These are phyloP conservation scores for Scytalidium sp. DNA, from an alignment of 2,329 filamentous ascomycete species.

Conservation along the genomic window DNA sequence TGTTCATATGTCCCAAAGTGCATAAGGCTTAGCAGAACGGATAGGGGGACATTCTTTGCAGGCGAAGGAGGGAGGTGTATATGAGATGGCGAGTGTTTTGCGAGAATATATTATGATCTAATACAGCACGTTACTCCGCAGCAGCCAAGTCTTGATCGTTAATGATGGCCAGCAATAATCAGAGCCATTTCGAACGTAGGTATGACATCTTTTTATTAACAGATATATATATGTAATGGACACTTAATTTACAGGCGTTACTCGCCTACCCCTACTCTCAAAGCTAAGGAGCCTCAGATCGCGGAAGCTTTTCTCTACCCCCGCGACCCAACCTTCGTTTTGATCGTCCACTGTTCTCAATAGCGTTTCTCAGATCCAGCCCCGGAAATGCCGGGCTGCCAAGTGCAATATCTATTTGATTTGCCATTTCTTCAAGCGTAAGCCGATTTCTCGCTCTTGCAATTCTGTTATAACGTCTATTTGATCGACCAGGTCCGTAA, in stretches of 20 bases:
- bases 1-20: too few species aligned
- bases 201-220: too few species aligned
- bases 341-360: not conserved
- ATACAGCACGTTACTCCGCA: too few species aligned
- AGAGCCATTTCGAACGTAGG: too few species aligned
- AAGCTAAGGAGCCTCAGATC: not conserved
- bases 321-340: not conserved
- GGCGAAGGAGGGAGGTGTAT: too few species aligned
- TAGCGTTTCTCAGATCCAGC: not conserved
- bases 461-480: slow-evolving; percentile 13
- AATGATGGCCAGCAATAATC: not conserved
- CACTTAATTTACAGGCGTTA: not conserved
- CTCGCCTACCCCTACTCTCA: not conserved
- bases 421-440: slow-evolving; percentile 11
- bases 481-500: slow-evolving; percentile 21
- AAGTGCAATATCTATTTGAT: slow-evolving; percentile 18
- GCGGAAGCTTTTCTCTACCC: not conserved
- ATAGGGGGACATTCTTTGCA: too few species aligned
- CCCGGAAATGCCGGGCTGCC: slow-evolving; percentile 8
- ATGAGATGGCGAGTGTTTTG: too few species aligned
- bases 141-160: too few species aligned
- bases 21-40: too few species aligned
- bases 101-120: too few species aligned
- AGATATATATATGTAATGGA: too few species aligned
- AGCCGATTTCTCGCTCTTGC: slow-evolving; percentile 7